Conservation (phyloP, 257 asterid genomes). For the Solanum clarkiae region DNA sequence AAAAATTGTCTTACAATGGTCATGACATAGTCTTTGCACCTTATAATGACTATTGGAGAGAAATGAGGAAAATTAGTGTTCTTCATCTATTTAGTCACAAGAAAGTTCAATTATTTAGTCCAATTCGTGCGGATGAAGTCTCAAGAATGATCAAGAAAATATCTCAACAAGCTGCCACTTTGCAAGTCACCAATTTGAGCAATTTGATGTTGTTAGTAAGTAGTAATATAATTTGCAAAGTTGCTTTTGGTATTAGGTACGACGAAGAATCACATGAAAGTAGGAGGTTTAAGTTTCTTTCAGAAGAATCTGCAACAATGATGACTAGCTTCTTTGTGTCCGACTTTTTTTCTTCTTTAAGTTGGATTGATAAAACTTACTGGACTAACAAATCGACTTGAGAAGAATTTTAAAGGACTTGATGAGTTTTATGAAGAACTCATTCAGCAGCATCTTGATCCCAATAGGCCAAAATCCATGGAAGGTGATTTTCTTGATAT, state of each 20-base stretch:
- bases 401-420: neutral
- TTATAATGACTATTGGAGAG: neutral
- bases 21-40: neutral
- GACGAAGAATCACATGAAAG: neutral
- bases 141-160: neutral
- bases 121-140: neutral
- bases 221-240: neutral
- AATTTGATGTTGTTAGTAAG: neutral
- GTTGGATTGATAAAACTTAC: neutral
- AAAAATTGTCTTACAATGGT: neutral
- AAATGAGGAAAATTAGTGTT: neutral
- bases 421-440: constrained; percentile 12
- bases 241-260: neutral
- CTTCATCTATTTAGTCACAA: neutral
- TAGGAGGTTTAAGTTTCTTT: neutral
- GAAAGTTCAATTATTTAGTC: neutral
- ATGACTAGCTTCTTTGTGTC: neutral
- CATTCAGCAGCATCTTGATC: constrained; percentile 3
- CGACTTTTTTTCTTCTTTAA: neutral
- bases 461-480: neutral
- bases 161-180: neutral
- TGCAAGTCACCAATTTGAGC: neutral
- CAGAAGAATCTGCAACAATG: neutral
- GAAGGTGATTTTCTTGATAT: constrained; percentile 1
- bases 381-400: neutral